Evolutionary conservation across 139 green algal genomes (phyloP), one percentile per base, ranked within the genome.

Genomic region (Coccomyxa sp.): DNA sequence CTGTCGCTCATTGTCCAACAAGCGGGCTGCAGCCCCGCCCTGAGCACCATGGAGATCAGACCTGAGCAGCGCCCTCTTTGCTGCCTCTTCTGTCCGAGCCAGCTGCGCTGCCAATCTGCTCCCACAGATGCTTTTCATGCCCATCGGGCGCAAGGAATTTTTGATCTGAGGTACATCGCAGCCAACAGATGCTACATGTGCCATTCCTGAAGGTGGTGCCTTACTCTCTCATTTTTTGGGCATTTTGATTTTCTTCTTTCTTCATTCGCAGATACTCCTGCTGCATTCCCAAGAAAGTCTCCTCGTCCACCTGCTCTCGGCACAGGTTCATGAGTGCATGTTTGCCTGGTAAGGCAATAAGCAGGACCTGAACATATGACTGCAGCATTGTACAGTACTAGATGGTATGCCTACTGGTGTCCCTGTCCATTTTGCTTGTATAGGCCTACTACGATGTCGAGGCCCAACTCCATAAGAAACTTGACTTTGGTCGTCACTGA

Each of bases 41-140:
- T 85, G 87, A 10, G 88, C 91, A 10, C 84, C 88, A 25, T 58
- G 18, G 80, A 51, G 38, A 11, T 95, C 92, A 10, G 75, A 84
- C 23, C 88, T 83, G 11, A 94, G 81, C 77, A 96, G 85, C 0
- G 89, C 89, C 4, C 93, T 87, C 88, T 96, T 96, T 14, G 92
- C 92, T 0, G 92, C 91, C 80, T 95, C 91, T 82, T 96, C 93
- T 23, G 92, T 95, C 9, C 93, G 81, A 0, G 92, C 91, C 17
- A 96, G 90, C 88, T 95, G 92, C 0, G 92, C 91, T 3, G 89
- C 83, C 31, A 96, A 89, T 86, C 93, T 96, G 86, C 51, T 82
- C 13, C 12, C 74, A 78, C 57, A 31, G 0, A 66, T 45, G n/a
- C 57, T 27, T 58, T 76, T 30, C 25, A 51, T 25, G 14, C 12